phyloP scores from a whole-genome alignment of 306 rosid genomes.

The Vigna reflexopilosa region DNA sequence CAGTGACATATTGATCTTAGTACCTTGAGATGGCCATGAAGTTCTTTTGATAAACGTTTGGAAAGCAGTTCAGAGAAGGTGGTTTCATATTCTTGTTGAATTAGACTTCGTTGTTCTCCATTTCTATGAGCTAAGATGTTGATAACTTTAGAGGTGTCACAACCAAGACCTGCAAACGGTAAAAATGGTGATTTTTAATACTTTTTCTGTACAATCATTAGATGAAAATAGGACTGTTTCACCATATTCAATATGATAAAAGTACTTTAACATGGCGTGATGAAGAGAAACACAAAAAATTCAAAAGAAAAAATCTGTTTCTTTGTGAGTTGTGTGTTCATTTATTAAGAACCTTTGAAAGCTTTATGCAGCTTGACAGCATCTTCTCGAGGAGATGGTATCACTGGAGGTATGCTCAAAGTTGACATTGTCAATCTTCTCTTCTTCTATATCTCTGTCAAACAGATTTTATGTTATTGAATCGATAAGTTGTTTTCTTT shows the following conservation, averaged over 20 bases:
- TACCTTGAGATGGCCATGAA: constrained; percentile 69
- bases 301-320: constrained; percentile 14
- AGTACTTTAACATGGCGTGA: background rate
- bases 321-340: background rate
- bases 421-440: constrained; percentile 56
- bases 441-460: background rate
- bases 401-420: constrained; percentile 55
- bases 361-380: constrained; percentile 66
- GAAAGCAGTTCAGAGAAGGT: constrained; percentile 58
- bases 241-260: background rate
- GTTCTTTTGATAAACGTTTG: constrained; percentile 66
- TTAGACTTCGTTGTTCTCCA: constrained; percentile 61
- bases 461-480: background rate
- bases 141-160: constrained; percentile 64
- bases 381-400: constrained; percentile 65
- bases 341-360: constrained; percentile 62
- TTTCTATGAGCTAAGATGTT: constrained; percentile 74
- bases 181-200: background rate
- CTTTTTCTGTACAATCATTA: background rate
- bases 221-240: background rate
- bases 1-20: too few relatives aligned
- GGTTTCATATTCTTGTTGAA: constrained; percentile 73
- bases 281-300: background rate
- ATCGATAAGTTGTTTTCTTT: background rate
- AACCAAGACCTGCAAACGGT: constrained; percentile 61